Evolutionary conservation across 495 filamentous ascomycete genomes (phyloP).

Genomic region (Tuber indicum): DNA sequence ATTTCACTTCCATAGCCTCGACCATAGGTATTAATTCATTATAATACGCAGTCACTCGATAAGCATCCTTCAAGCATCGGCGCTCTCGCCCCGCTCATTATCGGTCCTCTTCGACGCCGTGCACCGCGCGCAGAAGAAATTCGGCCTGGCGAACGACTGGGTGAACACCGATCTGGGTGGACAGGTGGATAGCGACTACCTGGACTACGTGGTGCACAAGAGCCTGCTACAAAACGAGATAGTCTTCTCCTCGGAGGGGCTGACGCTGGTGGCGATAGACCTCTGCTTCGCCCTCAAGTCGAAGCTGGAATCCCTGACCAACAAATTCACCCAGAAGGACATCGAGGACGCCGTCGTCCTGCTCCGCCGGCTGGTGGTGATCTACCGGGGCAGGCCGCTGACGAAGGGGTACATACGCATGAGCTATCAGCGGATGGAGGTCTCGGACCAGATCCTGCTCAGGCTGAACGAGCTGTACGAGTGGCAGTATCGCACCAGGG

Average conservation of each 20-base stretch:
- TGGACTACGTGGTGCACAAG: constrained; percentile 30
- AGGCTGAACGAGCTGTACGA: constrained; percentile 38
- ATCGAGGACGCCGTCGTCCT: constrained; percentile 37
- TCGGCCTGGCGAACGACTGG: constrained; percentile 29
- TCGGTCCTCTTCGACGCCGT: constrained; percentile 17
- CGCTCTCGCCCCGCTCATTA: constrained; percentile 18
- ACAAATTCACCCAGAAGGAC: constrained; percentile 8
- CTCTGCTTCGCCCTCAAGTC: constrained; percentile 39
- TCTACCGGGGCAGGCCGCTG: constrained; percentile 36
- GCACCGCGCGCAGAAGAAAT: constrained; percentile 34
- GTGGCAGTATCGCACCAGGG: constrained; percentile 28
- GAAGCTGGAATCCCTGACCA: constrained; percentile 26
- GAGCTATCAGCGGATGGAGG: constrained; percentile 31
- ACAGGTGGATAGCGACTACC: constrained; percentile 19
- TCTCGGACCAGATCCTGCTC: constrained; percentile 34
- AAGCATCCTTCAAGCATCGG: constrained; percentile 25
- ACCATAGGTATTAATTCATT: constrained; percentile 11
- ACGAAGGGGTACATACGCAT: constrained; percentile 40
- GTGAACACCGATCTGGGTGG: constrained; percentile 24
- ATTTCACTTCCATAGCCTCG: not conserved
- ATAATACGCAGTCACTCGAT: constrained; percentile 19
- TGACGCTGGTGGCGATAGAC: constrained; percentile 38
- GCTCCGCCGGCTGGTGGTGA: constrained; percentile 30
- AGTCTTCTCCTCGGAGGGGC: constrained; percentile 40
- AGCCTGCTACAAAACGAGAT: constrained; percentile 38